These are phyloP conservation scores for Drechmeria coniospora DNA, from an alignment of 2,329 filamentous ascomycete genomes.

Conservation along the genomic window DNA sequence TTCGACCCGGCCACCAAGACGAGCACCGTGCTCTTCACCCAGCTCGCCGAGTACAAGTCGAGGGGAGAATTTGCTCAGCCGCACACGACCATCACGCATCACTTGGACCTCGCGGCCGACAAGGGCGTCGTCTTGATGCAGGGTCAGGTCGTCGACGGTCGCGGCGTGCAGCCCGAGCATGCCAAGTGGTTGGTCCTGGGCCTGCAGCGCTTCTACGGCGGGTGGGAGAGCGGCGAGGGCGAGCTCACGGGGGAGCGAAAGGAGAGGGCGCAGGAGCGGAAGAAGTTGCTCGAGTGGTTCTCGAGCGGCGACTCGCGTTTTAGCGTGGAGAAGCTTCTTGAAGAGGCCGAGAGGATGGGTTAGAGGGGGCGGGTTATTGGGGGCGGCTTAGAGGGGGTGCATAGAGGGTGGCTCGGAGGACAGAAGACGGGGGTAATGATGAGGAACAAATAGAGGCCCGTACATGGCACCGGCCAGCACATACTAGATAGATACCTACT, in stretches of 20 bases:
- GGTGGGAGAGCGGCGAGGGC: constrained; percentile 33
- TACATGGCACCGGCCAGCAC: not conserved
- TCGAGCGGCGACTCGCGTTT: constrained; percentile 63
- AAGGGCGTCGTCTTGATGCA: constrained; percentile 77
- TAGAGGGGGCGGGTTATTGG: too few relatives aligned
- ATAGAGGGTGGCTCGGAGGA: too few relatives aligned
- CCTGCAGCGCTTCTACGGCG: constrained; percentile 83
- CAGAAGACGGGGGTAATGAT: too few relatives aligned
- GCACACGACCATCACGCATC: constrained; percentile 88
- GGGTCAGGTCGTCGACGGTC: constrained; percentile 59
- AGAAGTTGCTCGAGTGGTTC: constrained; percentile 67
- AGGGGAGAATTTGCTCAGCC: constrained; percentile 80
- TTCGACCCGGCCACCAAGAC: constrained; percentile 55
- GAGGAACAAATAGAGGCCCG: constrained; percentile 1
- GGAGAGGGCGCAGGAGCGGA: constrained; percentile 47
- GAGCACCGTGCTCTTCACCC: constrained; percentile 77
- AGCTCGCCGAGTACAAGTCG: constrained; percentile 83
- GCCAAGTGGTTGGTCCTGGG: constrained; percentile 87
- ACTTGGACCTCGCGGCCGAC: constrained; percentile 59
- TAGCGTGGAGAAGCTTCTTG: constrained; percentile 68
- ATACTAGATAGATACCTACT: not conserved
- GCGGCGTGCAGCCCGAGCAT: constrained; percentile 64
- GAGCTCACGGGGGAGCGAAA: constrained; percentile 23
- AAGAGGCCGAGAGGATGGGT: constrained; percentile 72
- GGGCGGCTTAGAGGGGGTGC: not conserved